phyloP scores from a whole-genome alignment of 352 stramenopile species.

The Phytophthora rubi region DNA sequence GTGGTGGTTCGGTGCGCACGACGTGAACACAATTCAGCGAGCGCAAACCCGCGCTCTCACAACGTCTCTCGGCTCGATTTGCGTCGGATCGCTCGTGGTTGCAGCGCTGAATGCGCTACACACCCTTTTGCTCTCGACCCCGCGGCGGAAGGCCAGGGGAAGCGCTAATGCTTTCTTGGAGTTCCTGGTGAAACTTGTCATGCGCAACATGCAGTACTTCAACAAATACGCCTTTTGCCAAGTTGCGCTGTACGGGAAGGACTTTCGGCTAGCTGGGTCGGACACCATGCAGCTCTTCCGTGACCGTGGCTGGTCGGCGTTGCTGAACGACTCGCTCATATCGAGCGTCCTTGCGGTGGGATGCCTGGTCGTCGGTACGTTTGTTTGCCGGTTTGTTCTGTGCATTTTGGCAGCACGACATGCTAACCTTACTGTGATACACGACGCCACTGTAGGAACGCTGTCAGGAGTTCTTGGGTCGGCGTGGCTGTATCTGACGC shows the following conservation, averaged over 20 bases:
- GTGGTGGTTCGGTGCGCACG: constrained; percentile 86
- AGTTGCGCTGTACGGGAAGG: constrained; percentile 86
- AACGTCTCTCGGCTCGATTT: constrained; percentile 86
- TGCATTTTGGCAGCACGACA: constrained; percentile 3
- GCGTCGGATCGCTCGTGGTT: constrained; percentile 82
- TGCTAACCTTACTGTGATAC: constrained; percentile 2
- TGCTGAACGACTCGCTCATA: constrained; percentile 85
- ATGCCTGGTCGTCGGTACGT: constrained; percentile 77
- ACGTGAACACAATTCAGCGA: constrained; percentile 75
- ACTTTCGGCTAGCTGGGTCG: constrained; percentile 72
- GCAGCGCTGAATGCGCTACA: constrained; percentile 71
- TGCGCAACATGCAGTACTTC: constrained; percentile 81
- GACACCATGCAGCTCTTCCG: constrained; percentile 87
- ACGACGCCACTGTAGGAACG: constrained; percentile 41
- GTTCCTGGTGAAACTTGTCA: constrained; percentile 75
- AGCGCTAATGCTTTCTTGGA: constrained; percentile 85
- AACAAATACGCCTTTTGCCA: constrained; percentile 92
- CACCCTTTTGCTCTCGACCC: constrained; percentile 69
- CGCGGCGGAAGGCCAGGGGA: constrained; percentile 64
- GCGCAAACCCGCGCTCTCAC: constrained; percentile 69
- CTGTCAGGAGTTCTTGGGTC: constrained; percentile 79
- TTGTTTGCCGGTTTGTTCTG: neutral
- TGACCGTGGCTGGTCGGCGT: constrained; percentile 76
- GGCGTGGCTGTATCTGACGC: constrained; percentile 70
- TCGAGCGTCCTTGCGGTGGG: constrained; percentile 78